phyloP scores from a whole-genome alignment of 164 flowering plant species.

The Pachysandra terminalis region DNA sequence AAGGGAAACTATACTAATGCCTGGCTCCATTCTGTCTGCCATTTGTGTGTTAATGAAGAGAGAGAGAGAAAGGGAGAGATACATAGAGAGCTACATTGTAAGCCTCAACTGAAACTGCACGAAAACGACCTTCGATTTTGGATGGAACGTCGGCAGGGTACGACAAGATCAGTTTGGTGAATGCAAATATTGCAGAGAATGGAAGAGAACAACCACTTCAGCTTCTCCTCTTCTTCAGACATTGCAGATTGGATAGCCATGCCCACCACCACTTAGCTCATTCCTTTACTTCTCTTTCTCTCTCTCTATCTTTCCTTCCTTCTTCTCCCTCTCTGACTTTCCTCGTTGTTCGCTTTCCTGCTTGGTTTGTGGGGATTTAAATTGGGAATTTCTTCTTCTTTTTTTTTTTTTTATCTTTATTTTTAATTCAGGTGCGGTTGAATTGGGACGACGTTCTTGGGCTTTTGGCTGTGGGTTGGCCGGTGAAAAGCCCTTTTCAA shows the following conservation, averaged over 20 bases:
- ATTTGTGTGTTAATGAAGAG: slow-evolving; percentile 30
- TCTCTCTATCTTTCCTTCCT: not conserved
- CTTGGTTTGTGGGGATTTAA: slow-evolving; percentile 1
- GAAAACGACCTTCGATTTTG: slow-evolving; percentile 29
- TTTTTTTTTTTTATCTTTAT: too few relatives aligned
- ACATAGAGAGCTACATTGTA: slow-evolving; percentile 51
- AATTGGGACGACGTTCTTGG: slow-evolving; percentile 10
- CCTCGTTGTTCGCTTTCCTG: slow-evolving; percentile 6
- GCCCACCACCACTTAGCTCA: slow-evolving; percentile 8
- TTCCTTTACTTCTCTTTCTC: not conserved
- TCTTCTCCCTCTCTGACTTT: not conserved
- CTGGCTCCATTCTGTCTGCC: slow-evolving; percentile 91
- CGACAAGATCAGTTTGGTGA: slow-evolving; percentile 32
- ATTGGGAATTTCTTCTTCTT: not conserved
- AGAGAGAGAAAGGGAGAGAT: slow-evolving; percentile 25
- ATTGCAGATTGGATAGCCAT: slow-evolving; percentile 16
- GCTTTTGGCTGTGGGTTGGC: slow-evolving; percentile 25
- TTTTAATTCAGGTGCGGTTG: slow-evolving; percentile 5
- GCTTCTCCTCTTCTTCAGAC: slow-evolving; percentile 11
- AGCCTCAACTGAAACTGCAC: slow-evolving; percentile 33
- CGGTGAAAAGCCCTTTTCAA: slow-evolving; percentile 64
- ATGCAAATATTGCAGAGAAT: slow-evolving; percentile 8
- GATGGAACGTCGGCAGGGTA: slow-evolving; percentile 14
- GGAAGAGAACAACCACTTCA: not conserved
- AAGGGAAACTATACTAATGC: slow-evolving; percentile 32